Base-by-base conservation (phyloP, 768 basidiomycete genomes). In the Asterophora parasitica region DNA sequence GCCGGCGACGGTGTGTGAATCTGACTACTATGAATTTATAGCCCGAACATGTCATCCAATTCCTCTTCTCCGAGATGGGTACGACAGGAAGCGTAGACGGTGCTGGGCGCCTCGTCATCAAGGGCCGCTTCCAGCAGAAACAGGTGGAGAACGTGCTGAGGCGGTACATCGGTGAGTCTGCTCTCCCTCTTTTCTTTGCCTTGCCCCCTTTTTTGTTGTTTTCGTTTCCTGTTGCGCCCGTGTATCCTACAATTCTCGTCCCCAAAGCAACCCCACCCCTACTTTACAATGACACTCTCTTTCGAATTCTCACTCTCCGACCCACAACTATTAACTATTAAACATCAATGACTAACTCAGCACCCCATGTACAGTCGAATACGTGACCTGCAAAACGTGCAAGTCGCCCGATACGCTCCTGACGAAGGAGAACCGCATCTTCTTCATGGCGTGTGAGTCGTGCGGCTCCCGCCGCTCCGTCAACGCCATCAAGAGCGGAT, bases 311-410 rank as follows among this genome's bases (percentile, higher is more conserved):
- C 23, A 6, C 23, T n/a, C n/a, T n/a, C n/a, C n/a, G n/a, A n/a
- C 23, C 6, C 23, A 3, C 23, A 23, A 23, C 23, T 23, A 23
- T 23, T 6, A 23, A 23, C n/a, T 23, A 23, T 23, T 6, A 23
- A 23, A n/a, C 7, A 15, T 8, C 31, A 10, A 13, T 32, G 0
- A 13, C 23, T 8, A 43, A 31, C 36, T 20, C 36, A n/a, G n/a
- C n/a, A 34, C 35, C 35, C 17, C 34, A n/a, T 4, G 19, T 17
- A 42, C 56, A 95, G 94, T 95, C 52, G 94, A 97, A 72, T 98
- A 97, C 68, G 95, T 97, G 51, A 94, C 94, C 32, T 99, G 96
- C 81, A 95, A 96, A 70, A 98, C 94, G 33, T 99, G 96, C 79
- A 99, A 97, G 72, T 97, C 95, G 1, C 91, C 91, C 37, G 96